Base-by-base conservation (phyloP, 805 yeast genomes). In the Kazachstania viticola region DNA sequence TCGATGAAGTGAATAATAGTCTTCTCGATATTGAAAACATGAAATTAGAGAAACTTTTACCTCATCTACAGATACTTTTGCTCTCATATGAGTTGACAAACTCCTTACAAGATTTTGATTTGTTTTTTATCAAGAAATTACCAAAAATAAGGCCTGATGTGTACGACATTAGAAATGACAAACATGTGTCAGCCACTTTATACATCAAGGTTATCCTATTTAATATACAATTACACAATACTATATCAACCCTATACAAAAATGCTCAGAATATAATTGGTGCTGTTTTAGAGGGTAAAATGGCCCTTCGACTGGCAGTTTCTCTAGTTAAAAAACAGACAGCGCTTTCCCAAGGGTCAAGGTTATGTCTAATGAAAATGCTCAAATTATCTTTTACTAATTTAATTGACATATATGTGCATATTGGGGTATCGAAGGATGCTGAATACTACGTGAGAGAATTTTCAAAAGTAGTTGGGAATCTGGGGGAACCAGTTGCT, bases 401-500 rank as follows among this genome's bases (percentile, higher is more conserved):
- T 3, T 51, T 72, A 17, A 53, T 73, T 15, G 49, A 58, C 3
- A 44, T 60, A 1, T 60, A 64, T 32, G 52, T 62, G 12, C 66
- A 62, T 23, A 46, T 72, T 24, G 85, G 87, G 0, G 45, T 75
- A 3, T 56, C 74, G 0, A 71, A 71, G 39, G 84, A 79, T 34
- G 64, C 75, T 29, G 64, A 66, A 3, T 73, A 63, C 45, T 78
- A 67, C 50, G 40, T 65, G 3, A 58, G 58, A 5, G 87, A 79
- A 41, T 58, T 71, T 23, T 51, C 55, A 5, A 60, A 56, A 22
- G 45, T 71, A 9, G 46, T 65, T 13, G 44, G 51, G 4, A 42
- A 54, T 1, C 22, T 55, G 6, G 37, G 39, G 5, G 55, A 50
- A 9, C 58, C 61, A 5, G 32, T 45, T 4, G 35, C 44, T 6